Evolutionary conservation across 805 yeast species (phyloP).

Genomic region (Sungouiozyma intestinalis): DNA sequence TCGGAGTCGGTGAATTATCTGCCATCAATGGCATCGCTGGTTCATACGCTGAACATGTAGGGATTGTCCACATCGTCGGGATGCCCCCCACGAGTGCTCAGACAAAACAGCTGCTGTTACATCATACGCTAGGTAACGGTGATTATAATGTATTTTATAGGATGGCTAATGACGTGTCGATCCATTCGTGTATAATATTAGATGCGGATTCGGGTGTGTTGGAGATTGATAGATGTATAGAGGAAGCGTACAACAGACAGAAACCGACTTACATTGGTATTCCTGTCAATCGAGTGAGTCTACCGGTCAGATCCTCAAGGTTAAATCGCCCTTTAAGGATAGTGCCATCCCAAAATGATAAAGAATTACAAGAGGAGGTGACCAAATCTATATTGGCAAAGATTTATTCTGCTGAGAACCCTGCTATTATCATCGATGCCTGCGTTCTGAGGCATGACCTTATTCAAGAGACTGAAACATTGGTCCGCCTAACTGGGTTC

Average conservation of each 20-base stretch:
- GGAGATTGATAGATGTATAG: constrained; percentile 56
- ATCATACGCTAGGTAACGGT: constrained; percentile 71
- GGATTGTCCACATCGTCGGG: constrained; percentile 79
- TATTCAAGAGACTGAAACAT: constrained; percentile 40
- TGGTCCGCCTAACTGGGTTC: constrained; percentile 54
- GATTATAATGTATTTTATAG: constrained; percentile 58
- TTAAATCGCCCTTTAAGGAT: constrained; percentile 51
- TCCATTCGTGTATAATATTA: constrained; percentile 45
- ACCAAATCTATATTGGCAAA: constrained; percentile 37
- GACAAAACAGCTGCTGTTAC: constrained; percentile 44
- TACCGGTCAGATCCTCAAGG: constrained; percentile 37
- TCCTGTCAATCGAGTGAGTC: constrained; percentile 65
- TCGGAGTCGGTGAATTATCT: constrained; percentile 84
- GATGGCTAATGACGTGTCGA: constrained; percentile 58
- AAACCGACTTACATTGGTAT: constrained; percentile 70
- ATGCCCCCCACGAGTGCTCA: constrained; percentile 41
- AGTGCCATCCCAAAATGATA: constrained; percentile 38
- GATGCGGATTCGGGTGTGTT: constrained; percentile 50
- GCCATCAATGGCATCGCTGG: constrained; percentile 81
- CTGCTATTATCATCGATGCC: constrained; percentile 67
- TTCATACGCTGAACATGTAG: constrained; percentile 72
- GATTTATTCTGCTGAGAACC: constrained; percentile 45
- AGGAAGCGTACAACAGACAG: constrained; percentile 54
- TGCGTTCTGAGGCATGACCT: constrained; percentile 66
- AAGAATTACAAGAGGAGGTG: constrained; percentile 46